Conservation (phyloP, 495 filamentous ascomycete species). For the Penicillium coffeae region DNA sequence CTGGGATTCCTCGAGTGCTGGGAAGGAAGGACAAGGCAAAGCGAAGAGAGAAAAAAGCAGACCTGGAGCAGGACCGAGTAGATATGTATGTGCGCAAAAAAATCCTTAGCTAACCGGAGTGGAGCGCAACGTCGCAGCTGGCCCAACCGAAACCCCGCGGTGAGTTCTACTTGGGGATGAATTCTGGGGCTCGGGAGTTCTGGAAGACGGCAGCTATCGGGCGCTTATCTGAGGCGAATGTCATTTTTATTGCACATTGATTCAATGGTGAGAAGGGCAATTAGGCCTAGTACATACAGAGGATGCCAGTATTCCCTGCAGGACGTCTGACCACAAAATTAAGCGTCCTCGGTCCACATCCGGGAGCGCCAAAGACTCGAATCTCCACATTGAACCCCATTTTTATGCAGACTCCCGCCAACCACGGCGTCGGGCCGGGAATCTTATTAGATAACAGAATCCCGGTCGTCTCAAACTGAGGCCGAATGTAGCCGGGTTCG, state of each 20-base stretch:
- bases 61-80: neutral
- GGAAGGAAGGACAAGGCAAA: neutral
- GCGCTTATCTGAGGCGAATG: slow-evolving; percentile 6
- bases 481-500: slow-evolving; percentile 19
- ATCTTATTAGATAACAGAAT: slow-evolving; percentile 23
- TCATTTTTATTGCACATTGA: slow-evolving; percentile 15
- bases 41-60: neutral
- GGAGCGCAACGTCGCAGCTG: slow-evolving; percentile 15
- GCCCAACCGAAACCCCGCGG: slow-evolving; percentile 21
- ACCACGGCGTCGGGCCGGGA: slow-evolving; percentile 7
- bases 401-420: neutral
- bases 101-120: slow-evolving; percentile 12
- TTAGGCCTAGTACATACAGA: no score
- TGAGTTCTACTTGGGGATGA: slow-evolving; percentile 8
- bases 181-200: slow-evolving; percentile 20
- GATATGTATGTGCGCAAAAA: slow-evolving; percentile 20
- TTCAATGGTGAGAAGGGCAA: slow-evolving; percentile 3
- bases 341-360: slow-evolving; percentile 20
- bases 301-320: slow-evolving; percentile 5
- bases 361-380: neutral
- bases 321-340: slow-evolving; percentile 10
- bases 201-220: slow-evolving; percentile 9
- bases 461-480: slow-evolving; percentile 5
- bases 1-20: neutral
- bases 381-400: no score